These are phyloP conservation scores for Albatrellus ellisii DNA, from an alignment of 768 basidiomycete genomes.

Conservation along the genomic window DNA sequence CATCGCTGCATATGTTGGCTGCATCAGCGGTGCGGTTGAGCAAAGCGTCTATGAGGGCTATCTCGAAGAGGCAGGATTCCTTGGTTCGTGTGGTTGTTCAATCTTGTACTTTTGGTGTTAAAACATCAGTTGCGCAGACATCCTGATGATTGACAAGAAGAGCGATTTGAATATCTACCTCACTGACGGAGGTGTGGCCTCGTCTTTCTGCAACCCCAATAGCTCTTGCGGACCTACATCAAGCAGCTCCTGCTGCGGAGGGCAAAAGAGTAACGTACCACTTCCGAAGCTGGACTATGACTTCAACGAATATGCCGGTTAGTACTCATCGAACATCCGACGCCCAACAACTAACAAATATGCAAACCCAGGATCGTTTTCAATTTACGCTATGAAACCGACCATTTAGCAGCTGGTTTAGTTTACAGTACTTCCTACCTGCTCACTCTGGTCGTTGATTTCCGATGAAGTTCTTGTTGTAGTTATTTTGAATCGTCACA, in stretches of 20 bases:
- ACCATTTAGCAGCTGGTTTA: too few species aligned
- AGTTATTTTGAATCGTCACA: too few species aligned
- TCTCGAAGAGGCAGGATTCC: neutral
- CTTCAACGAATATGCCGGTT: neutral
- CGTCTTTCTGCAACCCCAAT: neutral
- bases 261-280: neutral
- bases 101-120: neutral
- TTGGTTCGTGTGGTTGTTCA: neutral
- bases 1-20: constrained; percentile 28
- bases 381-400: neutral
- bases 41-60: constrained; percentile 23
- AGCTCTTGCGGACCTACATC: neutral
- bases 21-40: constrained; percentile 33
- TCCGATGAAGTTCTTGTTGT: too few species aligned
- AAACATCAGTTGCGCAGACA: neutral
- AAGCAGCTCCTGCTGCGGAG: neutral
- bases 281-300: neutral
- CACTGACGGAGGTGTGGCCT: neutral
- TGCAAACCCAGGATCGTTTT: neutral
- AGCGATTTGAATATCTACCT: neutral
- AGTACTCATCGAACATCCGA: neutral
- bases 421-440: too few species aligned
- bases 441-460: too few species aligned
- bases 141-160: constrained; percentile 1
- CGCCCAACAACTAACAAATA: constrained; percentile 44